Evolutionary conservation across 768 basidiomycete genomes (phyloP), one percentile per base, ranked within the genome.

Genomic region (Lepiota brunneoincarnata): DNA sequence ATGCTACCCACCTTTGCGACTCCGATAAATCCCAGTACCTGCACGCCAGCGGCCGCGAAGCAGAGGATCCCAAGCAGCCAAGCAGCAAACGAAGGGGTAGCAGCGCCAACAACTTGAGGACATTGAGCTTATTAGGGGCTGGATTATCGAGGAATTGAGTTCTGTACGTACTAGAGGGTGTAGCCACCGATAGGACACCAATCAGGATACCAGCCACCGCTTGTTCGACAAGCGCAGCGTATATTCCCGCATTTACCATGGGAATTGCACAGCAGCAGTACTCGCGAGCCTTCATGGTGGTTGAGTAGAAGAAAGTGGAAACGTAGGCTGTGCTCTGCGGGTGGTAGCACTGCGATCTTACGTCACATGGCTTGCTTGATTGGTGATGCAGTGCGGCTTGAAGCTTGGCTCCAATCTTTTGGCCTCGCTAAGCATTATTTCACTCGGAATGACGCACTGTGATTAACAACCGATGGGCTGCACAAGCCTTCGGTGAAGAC

Each of bases 201-300:
- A 84, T 80, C 14, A 87, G 56, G 58, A 91, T 63, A 4, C 81
- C 84, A 17, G 86, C 66, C 14, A 81, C 72, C 39, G 91, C 76
- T 70, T 97, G 94, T 67, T 96, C 91, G 0, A 74, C 67, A 45
- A 98, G 69, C 24, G 88, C 81, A 17, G 82, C 69, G 62, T 97
- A 98, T 49, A 98, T 90, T 28, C 97, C 97, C 57, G 84, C 79
- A 73, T 99, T 96, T 58, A 93, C 76, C 45, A 93, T 72, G 7
- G 95, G 95, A 55, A 98, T 87, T 40, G 94, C 94, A 63, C 90
- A 92, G 69, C 93, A 97, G 64, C 93, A 97, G 65, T 93, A 95
- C 45, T 92, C 86, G 73, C 91, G 82, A 47, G 85, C 71, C 67
- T 85, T 89, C 87, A 89, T 87, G 64, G 57, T 65, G 57, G 58